Base-by-base conservation (phyloP, 352 stramenopile genomes). In the Phytophthora fragariaefolia region DNA sequence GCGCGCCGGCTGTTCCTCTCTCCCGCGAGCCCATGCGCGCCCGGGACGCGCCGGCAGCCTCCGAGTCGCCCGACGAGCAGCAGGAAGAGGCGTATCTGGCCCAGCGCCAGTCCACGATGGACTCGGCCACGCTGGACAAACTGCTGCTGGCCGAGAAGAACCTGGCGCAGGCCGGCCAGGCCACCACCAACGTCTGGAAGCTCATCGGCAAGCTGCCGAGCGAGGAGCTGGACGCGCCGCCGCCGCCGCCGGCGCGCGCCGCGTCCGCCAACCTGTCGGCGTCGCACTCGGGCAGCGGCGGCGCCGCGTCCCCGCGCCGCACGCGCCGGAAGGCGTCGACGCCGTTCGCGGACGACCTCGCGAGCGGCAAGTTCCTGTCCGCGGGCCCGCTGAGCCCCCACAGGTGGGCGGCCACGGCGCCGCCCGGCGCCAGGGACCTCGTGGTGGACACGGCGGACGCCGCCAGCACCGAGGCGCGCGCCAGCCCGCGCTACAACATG, bases 111-210 rank as follows among this genome's bases (percentile, higher is more conserved):
- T 87, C 82, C 32, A 88, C 81, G 12, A 94, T 94, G 83, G 85
- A 96, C 77, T 91, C 79, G 36, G 80, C 74, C 30, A 96, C 87
- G 55, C 76, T 93, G 43, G 85, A 92, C 64, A 92, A 92, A 71
- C 76, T 96, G 30, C 58, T 94, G 7, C 87, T 80, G 74, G 84
- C 86, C 53, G 84, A 96, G 66, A 88, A 94, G 73, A 77, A 93
- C 63, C 65, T 96, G 15, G 83, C 89, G 49, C 80, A 96, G 51
- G 87, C 87, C 22, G 86, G 84, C 6, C 84, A 94, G 66, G 87
- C 87, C 51, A 96, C 87, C 20, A 77, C 86, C 6, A 83, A 93
- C 58, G 87, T 89, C 18, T 96, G 85, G 85, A 88, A 90, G 53
- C 77, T 96, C 47, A 93, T 96, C 53, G 83, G 82, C 20, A 78